Conservation (phyloP, 352 stramenopile species). For the Phytophthora cryptogea region DNA sequence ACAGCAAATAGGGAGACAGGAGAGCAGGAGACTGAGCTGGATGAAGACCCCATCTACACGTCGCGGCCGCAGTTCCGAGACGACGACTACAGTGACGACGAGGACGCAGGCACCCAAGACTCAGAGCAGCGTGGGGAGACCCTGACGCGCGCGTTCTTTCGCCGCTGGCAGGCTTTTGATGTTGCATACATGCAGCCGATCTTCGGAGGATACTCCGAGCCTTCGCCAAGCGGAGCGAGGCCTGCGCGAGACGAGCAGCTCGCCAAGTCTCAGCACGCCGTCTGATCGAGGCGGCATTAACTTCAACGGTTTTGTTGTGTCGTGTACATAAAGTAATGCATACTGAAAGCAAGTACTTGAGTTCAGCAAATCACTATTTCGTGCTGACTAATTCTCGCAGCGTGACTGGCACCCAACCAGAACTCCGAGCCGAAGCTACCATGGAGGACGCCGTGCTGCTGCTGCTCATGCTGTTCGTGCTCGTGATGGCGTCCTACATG, state of each 20-base stretch:
- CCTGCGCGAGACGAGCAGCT: constrained; percentile 22
- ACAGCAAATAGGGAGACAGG: constrained; percentile 4
- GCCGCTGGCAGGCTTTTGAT: constrained; percentile 77
- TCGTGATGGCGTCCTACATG: constrained; percentile 89
- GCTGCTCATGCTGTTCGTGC: constrained; percentile 85
- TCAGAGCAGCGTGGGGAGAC: constrained; percentile 40
- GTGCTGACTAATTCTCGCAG: constrained; percentile 13
- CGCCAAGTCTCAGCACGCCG: constrained; percentile 38
- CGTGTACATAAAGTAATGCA: constrained; percentile 15
- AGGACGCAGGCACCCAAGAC: constrained; percentile 32
- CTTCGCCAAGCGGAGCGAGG: constrained; percentile 13
- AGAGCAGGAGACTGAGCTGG: constrained; percentile 26
- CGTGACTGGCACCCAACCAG: constrained; percentile 3
- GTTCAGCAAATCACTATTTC: constrained; percentile 27
- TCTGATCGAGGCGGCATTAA: constrained; percentile 29
- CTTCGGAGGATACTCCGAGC: constrained; percentile 52
- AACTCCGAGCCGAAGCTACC: constrained; percentile 9
- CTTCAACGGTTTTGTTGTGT: constrained; percentile 27
- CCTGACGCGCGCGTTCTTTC: constrained; percentile 61
- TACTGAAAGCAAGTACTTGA: constrained; percentile 22
- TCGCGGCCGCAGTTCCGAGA: constrained; percentile 76
- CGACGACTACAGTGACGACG: constrained; percentile 49
- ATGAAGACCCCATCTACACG: constrained; percentile 52
- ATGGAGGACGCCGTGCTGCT: constrained; percentile 88
- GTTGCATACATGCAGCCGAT: constrained; percentile 75